Percentiles rank a stretch among this genome's conserved stretches.
phyloP scores from a whole-genome alignment of 768 basidiomycete genomes.

The Erythrobasidium yunnanense region DNA sequence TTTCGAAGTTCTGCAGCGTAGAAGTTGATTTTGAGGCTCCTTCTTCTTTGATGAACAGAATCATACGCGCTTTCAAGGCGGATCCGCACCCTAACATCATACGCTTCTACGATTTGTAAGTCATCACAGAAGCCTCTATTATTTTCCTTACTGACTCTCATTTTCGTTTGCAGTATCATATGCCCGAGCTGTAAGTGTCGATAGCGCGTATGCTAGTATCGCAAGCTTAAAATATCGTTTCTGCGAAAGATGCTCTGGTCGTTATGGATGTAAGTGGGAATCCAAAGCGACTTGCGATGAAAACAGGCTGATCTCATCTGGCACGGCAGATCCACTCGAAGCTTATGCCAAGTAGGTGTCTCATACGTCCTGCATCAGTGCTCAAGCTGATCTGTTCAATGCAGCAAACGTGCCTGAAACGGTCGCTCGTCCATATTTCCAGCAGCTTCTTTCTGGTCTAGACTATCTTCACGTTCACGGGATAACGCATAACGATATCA shows the following conservation, averaged over 20 bases:
- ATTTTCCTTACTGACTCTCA: not conserved
- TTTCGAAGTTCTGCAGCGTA: not conserved
- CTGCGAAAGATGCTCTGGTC: slow-evolving; percentile 14
- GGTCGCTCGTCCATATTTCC: slow-evolving; percentile 71
- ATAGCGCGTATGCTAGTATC: not conserved
- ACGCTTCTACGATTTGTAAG: slow-evolving; percentile 73
- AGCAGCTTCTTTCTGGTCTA: slow-evolving; percentile 65
- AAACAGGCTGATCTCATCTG: not conserved
- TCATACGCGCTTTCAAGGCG: slow-evolving; percentile 68
- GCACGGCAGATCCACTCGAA: slow-evolving; percentile 12
- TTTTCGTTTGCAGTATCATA: slow-evolving; percentile 25
- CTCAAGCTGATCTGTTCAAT: too few species aligned
- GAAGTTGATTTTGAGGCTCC: not conserved
- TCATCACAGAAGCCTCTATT: slow-evolving; percentile 42
- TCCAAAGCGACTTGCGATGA: not conserved
- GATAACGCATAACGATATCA: slow-evolving; percentile 87
- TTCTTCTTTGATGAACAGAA: slow-evolving; percentile 42
- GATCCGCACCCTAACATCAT: slow-evolving; percentile 87
- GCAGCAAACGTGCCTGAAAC: slow-evolving; percentile 76
- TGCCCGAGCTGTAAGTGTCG: slow-evolving; percentile 30
- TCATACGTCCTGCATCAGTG: slow-evolving; percentile 56
- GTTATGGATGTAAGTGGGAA: slow-evolving; percentile 1
- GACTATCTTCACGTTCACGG: slow-evolving; percentile 66
- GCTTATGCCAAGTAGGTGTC: slow-evolving; percentile 28
- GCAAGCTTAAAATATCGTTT: not conserved